phyloP scores from a whole-genome alignment of 805 yeast genomes.

The Wickerhamiella galacta region DNA sequence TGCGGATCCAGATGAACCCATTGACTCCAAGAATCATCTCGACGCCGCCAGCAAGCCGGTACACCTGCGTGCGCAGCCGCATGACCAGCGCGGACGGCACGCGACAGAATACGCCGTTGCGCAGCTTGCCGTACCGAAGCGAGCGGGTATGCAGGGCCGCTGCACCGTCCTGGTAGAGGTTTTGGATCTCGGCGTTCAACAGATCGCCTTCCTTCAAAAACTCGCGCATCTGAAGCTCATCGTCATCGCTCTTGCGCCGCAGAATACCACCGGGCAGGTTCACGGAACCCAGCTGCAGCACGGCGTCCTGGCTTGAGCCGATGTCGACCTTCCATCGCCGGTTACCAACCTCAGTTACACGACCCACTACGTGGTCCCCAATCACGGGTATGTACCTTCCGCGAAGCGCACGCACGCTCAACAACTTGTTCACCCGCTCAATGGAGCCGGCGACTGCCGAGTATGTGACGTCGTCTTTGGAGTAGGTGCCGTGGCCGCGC shows the following conservation, averaged over 20 bases:
- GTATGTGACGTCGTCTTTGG: slow-evolving; percentile 47
- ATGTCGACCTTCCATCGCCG: slow-evolving; percentile 95
- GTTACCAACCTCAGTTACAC: slow-evolving; percentile 85
- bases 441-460: slow-evolving; percentile 89
- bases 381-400: slow-evolving; percentile 88
- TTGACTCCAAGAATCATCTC: slow-evolving; percentile 84
- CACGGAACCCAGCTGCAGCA: slow-evolving; percentile 83
- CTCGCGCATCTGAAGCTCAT: slow-evolving; percentile 89
- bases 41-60: slow-evolving; percentile 79
- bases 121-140: slow-evolving; percentile 80
- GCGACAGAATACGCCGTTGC: slow-evolving; percentile 70
- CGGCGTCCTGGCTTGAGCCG: slow-evolving; percentile 88
- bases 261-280: slow-evolving; percentile 94
- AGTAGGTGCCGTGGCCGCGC: slow-evolving; percentile 95
- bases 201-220: slow-evolving; percentile 92
- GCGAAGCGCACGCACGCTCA: slow-evolving; percentile 70
- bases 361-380: slow-evolving; percentile 90
- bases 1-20: slow-evolving; percentile 85
- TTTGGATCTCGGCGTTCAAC: slow-evolving; percentile 90
- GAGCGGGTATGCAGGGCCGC: slow-evolving; percentile 93
- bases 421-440: slow-evolving; percentile 66
- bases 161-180: slow-evolving; percentile 72
- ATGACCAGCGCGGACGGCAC: slow-evolving; percentile 75
- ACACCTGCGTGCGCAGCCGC: slow-evolving; percentile 75
- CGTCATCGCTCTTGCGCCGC: slow-evolving; percentile 85